Evolutionary conservation across 2,329 filamentous ascomycete genomes (phyloP).

Genomic region (Talaromyces sp.): DNA sequence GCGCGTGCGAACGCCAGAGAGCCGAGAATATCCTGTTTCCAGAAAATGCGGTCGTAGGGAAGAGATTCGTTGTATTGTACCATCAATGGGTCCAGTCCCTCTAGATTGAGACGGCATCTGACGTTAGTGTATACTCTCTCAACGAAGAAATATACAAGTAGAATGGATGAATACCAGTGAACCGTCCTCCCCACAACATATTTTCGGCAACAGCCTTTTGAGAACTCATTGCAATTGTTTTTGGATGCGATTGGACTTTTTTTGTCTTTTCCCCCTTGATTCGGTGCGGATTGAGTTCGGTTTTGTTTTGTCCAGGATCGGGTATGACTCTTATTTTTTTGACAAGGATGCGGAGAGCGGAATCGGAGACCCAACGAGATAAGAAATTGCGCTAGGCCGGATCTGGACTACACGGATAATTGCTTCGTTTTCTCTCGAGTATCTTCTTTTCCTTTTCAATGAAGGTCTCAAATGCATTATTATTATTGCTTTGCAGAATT

Average conservation of each 20-base stretch:
- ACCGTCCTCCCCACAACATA: constrained; percentile 59
- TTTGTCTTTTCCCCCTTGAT: neutral
- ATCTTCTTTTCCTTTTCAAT: too few species aligned
- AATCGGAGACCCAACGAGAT: constrained; percentile 6
- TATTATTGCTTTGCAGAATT: too few species aligned
- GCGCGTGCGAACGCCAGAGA: constrained; percentile 76
- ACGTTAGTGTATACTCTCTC: constrained; percentile 2
- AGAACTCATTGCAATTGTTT: constrained; percentile 30
- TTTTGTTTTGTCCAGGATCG: neutral
- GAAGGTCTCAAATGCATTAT: too few species aligned
- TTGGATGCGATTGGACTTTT: neutral
- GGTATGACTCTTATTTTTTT: constrained; percentile 11
- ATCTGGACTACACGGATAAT: neutral
- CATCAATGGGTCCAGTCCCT: constrained; percentile 81
- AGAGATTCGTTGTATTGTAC: constrained; percentile 77
- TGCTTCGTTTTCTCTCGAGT: too few species aligned
- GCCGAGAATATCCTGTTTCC: constrained; percentile 74
- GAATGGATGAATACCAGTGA: constrained; percentile 46
- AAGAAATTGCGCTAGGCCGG: constrained; percentile 2
- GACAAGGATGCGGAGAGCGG: constrained; percentile 3
- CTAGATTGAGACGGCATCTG: constrained; percentile 26
- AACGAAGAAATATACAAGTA: constrained; percentile 12
- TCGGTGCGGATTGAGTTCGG: neutral
- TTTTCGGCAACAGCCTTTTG: constrained; percentile 39
- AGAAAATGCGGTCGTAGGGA: constrained; percentile 70